Base-by-base conservation (phyloP, 139 green algal species). In the Chlamydomonas sphaeroides region DNA sequence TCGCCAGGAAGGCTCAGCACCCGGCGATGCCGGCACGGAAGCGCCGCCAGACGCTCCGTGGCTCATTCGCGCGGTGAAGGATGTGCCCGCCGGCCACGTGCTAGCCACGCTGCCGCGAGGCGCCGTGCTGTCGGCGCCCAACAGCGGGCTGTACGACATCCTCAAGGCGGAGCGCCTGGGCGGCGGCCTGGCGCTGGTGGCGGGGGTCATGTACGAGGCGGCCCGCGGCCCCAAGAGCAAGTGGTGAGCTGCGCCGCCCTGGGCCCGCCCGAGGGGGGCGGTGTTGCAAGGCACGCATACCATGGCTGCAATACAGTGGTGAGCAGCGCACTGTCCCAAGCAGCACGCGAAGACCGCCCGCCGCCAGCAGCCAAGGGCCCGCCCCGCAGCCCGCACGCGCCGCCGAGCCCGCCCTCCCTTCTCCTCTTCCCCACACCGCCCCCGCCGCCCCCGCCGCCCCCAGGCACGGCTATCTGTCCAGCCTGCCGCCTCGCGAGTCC, bases 191-290 rank as follows among this genome's bases (percentile, higher is more conserved):
- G 94, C 88, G 2, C 87, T 98, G 42, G 89, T 92, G n/a, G 83
- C 96, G n/a, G 91, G 91, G 0, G 85, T 93, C 18, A 90, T 94
- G 90, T 90, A 93, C 42, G 94, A 98, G 73, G 71, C 78, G 7
- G 80, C 59, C 17, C 48, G 90, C 1, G 90, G 88, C 0, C 18
- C 57, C 0, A 21, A 57, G 0, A 92, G 82, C 33, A 88, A 82
- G 39, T 96, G 93, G 93, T 93, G 68, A 65, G 78, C n/a, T n/a
- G n/a, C n/a, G n/a, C n/a, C n/a, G n/a, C n/a, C n/a, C n/a, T n/a
- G n/a, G n/a, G n/a, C n/a, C n/a, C n/a, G n/a, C n/a, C n/a, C n/a
- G n/a, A n/a, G n/a, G n/a, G n/a, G n/a, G n/a, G n/a, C n/a, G n/a
- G n/a, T n/a, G n/a, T n/a, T n/a, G n/a, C n/a, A n/a, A n/a, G n/a